Evolutionary conservation across 2,329 filamentous ascomycete species (phyloP).

Genomic region (Herpotrichia juniperi): DNA sequence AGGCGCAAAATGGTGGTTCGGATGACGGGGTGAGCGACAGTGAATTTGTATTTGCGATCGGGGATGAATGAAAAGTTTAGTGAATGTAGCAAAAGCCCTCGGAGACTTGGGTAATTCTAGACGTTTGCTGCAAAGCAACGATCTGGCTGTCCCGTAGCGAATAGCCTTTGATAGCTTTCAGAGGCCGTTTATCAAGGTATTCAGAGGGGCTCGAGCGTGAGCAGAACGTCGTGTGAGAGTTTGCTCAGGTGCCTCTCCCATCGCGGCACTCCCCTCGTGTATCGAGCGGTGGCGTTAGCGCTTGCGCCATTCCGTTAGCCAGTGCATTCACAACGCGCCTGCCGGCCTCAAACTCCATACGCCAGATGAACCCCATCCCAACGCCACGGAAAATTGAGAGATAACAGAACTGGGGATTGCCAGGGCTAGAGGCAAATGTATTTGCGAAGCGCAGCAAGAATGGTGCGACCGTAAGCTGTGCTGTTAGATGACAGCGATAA

Average conservation of each 20-base stretch:
- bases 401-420: not conserved
- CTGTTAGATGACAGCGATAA: not conserved
- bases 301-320: slow-evolving; percentile 1
- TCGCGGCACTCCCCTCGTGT: not conserved
- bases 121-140: not conserved
- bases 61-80: too few species aligned
- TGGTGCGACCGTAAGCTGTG: not conserved
- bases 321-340: not conserved
- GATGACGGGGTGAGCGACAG: too few species aligned
- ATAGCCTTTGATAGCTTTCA: not conserved
- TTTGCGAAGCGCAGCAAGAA: not conserved
- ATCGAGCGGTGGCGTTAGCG: not conserved
- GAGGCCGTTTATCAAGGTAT: not conserved
- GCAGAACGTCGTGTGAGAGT: not conserved
- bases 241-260: not conserved
- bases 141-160: not conserved
- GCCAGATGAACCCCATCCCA: not conserved
- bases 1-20: too few species aligned
- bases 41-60: too few species aligned
- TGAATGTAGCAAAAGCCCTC: not conserved
- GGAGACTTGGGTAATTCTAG: not conserved
- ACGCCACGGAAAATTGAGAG: not conserved
- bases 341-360: not conserved
- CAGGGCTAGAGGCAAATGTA: not conserved
- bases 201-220: not conserved